Evolutionary conservation across 202 grass and related monocot genomes (phyloP).

Genomic region (Alloteropsis angusta): DNA sequence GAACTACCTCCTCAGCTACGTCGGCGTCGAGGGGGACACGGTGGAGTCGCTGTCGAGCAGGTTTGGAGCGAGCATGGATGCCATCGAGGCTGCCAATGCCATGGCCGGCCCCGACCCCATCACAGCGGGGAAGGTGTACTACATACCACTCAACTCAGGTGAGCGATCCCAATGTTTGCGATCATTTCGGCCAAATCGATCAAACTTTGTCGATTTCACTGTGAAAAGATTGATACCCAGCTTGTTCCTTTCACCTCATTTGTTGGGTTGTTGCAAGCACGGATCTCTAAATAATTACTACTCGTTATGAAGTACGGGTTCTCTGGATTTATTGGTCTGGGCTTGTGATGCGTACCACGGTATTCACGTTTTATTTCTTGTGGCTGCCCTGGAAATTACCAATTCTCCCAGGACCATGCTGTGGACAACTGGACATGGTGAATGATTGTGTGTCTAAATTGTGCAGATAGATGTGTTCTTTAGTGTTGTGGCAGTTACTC

Average conservation of each 20-base stretch:
- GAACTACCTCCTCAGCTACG: conserved; percentile 95
- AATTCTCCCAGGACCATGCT: background rate
- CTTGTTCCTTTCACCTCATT: background rate
- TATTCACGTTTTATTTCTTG: conserved; percentile 4
- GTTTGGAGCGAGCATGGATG: conserved; percentile 96
- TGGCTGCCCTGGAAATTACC: background rate
- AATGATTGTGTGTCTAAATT: background rate
- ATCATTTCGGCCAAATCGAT: background rate
- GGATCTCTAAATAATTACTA: conserved; percentile 13
- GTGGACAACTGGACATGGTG: background rate
- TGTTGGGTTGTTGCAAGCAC: conserved; percentile 13
- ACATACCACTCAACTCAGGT: conserved; percentile 95
- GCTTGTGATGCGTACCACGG: background rate
- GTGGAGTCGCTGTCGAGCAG: conserved; percentile 77
- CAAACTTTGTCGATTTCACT: background rate
- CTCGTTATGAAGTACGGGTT: background rate
- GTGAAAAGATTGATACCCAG: background rate
- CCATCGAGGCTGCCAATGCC: conserved; percentile 84
- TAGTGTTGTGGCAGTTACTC: background rate
- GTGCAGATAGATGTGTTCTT: background rate
- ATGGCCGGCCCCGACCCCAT: conserved; percentile 59
- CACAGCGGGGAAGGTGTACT: conserved; percentile 58
- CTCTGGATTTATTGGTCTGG: conserved; percentile 14
- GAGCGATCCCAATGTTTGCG: conserved; percentile 11
- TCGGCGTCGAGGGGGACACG: conserved; percentile 64